phyloP scores from a whole-genome alignment of 371 early-diverging fungal species.

The Rhizomucor miehei region DNA sequence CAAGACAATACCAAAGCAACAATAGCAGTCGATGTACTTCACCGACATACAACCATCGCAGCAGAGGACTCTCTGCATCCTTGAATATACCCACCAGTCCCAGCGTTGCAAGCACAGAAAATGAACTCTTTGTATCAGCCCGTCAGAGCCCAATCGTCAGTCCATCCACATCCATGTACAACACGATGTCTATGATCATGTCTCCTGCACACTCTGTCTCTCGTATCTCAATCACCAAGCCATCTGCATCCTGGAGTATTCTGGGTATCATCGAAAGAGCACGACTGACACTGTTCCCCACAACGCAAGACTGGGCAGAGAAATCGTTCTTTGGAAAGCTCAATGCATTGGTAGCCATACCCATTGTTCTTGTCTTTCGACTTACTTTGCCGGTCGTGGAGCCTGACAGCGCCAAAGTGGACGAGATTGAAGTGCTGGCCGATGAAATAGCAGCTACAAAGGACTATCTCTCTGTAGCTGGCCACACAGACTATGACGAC shows the following conservation, averaged over 20 bases:
- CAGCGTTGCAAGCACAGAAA: not conserved
- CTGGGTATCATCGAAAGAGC: not conserved
- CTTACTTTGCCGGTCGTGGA: conserved; percentile 65
- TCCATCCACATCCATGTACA: conserved; percentile 15
- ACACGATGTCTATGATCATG: conserved; percentile 7
- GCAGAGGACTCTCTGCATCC: conserved; percentile 14
- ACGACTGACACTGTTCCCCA: conserved; percentile 45
- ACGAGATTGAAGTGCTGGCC: conserved; percentile 28
- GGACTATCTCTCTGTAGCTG: conserved; percentile 22
- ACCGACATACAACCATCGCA: not conserved
- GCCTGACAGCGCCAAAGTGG: conserved; percentile 27
- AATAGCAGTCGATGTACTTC: not conserved
- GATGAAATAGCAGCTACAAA: conserved; percentile 1
- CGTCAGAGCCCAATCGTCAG: conserved; percentile 25
- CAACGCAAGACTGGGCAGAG: conserved; percentile 45
- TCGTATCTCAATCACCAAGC: not conserved
- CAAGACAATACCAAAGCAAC: not conserved
- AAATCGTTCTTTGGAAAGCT: conserved; percentile 46
- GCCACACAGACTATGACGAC: conserved; percentile 3
- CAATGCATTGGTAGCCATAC: conserved; percentile 50
- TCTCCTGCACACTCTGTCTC: conserved; percentile 4
- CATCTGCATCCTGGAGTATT: not conserved
- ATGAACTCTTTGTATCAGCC: conserved; percentile 12
- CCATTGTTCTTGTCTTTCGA: conserved; percentile 52
- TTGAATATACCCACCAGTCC: conserved; percentile 20